Evolutionary conservation across 192 early-diverging fungal genomes (phyloP).

Genomic region (Entomortierella lignicola): DNA sequence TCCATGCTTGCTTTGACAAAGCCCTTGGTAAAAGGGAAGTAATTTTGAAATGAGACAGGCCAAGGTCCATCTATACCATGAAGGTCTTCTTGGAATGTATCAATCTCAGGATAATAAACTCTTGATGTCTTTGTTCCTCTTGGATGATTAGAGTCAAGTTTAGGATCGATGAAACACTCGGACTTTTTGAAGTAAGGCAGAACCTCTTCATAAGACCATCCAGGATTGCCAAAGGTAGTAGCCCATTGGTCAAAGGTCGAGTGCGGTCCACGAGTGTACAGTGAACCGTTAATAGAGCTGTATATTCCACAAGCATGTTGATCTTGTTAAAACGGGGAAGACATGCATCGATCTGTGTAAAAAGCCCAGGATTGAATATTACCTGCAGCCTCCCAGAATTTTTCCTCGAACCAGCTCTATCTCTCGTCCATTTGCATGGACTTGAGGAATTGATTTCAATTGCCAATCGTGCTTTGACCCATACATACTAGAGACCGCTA

Average conservation of each 20-base stretch:
- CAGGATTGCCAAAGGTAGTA: not conserved
- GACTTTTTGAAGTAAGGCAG: slow-evolving; percentile 26
- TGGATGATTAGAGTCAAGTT: not conserved
- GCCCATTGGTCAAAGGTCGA: slow-evolving; percentile 20
- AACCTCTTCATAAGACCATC: slow-evolving; percentile 13
- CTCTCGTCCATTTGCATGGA: slow-evolving; percentile 18
- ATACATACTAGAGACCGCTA: not conserved
- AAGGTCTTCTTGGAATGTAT: slow-evolving; percentile 11
- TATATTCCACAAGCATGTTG: too few relatives aligned
- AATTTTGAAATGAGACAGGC: slow-evolving; percentile 12
- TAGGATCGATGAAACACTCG: slow-evolving; percentile 15
- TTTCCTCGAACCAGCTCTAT: slow-evolving; percentile 14
- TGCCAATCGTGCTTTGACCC: slow-evolving; percentile 15
- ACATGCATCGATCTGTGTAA: too few relatives aligned
- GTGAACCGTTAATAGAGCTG: slow-evolving; percentile 12
- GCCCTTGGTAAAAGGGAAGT: not conserved
- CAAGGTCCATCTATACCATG: slow-evolving; percentile 39
- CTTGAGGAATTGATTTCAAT: slow-evolving; percentile 14
- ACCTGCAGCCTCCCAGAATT: slow-evolving; percentile 29
- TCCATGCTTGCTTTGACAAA: slow-evolving; percentile 14
- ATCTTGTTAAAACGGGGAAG: too few relatives aligned
- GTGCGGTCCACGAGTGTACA: slow-evolving; percentile 11
- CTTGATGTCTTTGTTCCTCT: slow-evolving; percentile 3
- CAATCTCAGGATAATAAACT: slow-evolving; percentile 3
- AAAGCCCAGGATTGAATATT: not conserved